Percentiles rank a stretch among this genome's conserved stretches.
Conservation (phyloP, 495 filamentous ascomycete genomes). For the Tuber aestivum region DNA sequence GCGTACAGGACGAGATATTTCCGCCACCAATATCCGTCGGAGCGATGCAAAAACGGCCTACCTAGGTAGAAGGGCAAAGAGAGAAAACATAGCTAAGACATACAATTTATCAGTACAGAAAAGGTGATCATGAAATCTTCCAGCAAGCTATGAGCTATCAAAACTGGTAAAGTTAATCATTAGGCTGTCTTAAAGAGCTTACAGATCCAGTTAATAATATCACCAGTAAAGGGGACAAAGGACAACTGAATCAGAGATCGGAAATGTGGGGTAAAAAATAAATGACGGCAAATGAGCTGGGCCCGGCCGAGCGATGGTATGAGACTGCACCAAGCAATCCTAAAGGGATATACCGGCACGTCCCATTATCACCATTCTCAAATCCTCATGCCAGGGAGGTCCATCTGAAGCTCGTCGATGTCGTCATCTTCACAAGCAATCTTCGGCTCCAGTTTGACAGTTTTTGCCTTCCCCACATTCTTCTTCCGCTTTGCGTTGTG, state of each 20-base stretch:
- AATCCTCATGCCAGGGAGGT: constrained; percentile 30
- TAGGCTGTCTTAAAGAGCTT: neutral
- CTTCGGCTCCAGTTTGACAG: neutral
- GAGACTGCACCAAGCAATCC: neutral
- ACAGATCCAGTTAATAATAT: neutral
- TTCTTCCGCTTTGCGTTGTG: neutral
- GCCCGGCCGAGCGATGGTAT: neutral
- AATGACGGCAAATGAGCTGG: neutral
- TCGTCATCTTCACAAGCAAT: constrained; percentile 11
- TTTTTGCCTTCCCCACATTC: neutral
- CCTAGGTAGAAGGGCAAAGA: neutral
- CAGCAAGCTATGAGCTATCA: neutral
- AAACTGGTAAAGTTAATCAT: neutral
- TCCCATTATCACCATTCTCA: constrained; percentile 3
- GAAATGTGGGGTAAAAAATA: neutral
- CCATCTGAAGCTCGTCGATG: constrained; percentile 34
- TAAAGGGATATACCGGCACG: neutral
- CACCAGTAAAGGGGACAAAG: neutral
- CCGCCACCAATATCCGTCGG: neutral
- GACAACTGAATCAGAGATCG: neutral
- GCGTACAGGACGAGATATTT: neutral
- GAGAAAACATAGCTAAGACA: neutral
- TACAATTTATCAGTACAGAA: neutral
- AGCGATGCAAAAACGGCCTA: neutral
- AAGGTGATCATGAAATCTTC: neutral